A percentile compares a stretch with the other conserved stretches of the same genome.
These are phyloP conservation scores for Canavalia gladiata DNA, from an alignment of 306 rosid species.

Conservation along the genomic window DNA sequence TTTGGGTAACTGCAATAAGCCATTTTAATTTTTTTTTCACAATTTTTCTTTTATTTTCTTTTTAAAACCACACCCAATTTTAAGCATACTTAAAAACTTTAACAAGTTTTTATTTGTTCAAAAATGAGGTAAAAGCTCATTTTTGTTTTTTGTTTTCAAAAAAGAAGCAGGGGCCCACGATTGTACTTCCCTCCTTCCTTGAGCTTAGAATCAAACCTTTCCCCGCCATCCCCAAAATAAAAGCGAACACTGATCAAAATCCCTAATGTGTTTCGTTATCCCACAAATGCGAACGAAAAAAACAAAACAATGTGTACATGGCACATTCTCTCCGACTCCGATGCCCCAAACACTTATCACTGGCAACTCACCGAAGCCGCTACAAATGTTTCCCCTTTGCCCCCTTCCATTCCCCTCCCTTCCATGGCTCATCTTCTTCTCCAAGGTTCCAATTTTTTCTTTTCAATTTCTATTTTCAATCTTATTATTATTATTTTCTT, in stretches of 20 bases:
- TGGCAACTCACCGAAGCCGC: slow-evolving; percentile 36
- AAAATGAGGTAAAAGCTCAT: too few species aligned
- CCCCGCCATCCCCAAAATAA: slow-evolving; percentile 13
- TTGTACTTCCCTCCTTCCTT: not conserved
- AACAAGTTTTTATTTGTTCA: too few species aligned
- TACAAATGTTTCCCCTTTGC: slow-evolving; percentile 18
- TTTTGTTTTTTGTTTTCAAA: too few species aligned
- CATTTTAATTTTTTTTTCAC: too few species aligned
- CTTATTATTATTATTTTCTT: not conserved
- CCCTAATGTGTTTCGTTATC: not conserved
- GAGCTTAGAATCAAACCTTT: not conserved
- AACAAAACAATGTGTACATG: slow-evolving; percentile 37
- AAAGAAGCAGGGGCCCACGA: too few species aligned
- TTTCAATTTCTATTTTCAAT: not conserved
- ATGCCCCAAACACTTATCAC: slow-evolving; percentile 28
- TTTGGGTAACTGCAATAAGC: too few species aligned
- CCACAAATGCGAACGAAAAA: not conserved
- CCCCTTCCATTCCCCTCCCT: slow-evolving; percentile 35
- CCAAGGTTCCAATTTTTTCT: slow-evolving; percentile 11
- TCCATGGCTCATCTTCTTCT: slow-evolving; percentile 45
- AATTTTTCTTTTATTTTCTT: too few species aligned
- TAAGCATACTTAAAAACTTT: too few species aligned
- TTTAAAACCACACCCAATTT: too few species aligned
- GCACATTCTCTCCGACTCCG: slow-evolving; percentile 39
- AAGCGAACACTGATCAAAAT: not conserved